These are phyloP conservation scores for Rhizomucor pusillus DNA, from an alignment of 371 early-diverging fungal genomes.

Conservation along the genomic window DNA sequence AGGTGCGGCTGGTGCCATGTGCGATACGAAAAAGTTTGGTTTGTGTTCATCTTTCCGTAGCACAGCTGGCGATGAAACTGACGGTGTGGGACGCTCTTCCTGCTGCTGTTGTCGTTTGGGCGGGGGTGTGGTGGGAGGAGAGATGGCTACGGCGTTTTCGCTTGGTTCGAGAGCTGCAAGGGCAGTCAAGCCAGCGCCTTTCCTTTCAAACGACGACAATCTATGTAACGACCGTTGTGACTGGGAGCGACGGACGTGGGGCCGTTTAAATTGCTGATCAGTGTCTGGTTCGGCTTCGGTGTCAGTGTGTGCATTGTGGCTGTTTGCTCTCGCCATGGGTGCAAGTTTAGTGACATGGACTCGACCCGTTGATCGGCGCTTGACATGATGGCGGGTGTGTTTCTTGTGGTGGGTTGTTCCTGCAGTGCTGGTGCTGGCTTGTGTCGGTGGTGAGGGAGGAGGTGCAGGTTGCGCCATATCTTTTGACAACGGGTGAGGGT, in stretches of 20 bases:
- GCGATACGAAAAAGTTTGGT: slow-evolving; percentile 11
- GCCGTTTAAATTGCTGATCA: slow-evolving; percentile 15
- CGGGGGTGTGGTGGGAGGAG: slow-evolving; percentile 13
- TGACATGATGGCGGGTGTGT: slow-evolving; percentile 43
- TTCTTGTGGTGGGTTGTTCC: slow-evolving; percentile 22
- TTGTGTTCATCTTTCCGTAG: slow-evolving; percentile 6
- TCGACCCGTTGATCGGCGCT: slow-evolving; percentile 43
- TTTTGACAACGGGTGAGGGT: not conserved
- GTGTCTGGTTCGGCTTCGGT: slow-evolving; percentile 21
- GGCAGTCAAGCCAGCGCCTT: slow-evolving; percentile 17
- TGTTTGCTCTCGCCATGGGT: slow-evolving; percentile 35
- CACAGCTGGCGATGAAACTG: slow-evolving; percentile 13
- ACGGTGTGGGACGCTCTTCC: slow-evolving; percentile 4
- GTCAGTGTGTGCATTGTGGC: slow-evolving; percentile 22
- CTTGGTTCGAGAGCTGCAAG: slow-evolving; percentile 9
- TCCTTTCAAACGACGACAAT: slow-evolving; percentile 19
- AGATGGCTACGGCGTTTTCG: slow-evolving; percentile 4
- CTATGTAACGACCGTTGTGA: slow-evolving; percentile 28
- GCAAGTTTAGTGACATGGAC: slow-evolving; percentile 50
- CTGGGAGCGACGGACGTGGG: slow-evolving; percentile 39
- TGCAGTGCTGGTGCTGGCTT: slow-evolving; percentile 1
- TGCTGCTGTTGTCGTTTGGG: slow-evolving; percentile 5
- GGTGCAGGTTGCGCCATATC: slow-evolving; percentile 9
- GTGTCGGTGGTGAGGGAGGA: slow-evolving; percentile 9
- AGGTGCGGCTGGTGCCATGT: slow-evolving; percentile 25